phyloP scores from a whole-genome alignment of 495 filamentous ascomycete genomes.

The Hypoxylon lienhwacheense region DNA sequence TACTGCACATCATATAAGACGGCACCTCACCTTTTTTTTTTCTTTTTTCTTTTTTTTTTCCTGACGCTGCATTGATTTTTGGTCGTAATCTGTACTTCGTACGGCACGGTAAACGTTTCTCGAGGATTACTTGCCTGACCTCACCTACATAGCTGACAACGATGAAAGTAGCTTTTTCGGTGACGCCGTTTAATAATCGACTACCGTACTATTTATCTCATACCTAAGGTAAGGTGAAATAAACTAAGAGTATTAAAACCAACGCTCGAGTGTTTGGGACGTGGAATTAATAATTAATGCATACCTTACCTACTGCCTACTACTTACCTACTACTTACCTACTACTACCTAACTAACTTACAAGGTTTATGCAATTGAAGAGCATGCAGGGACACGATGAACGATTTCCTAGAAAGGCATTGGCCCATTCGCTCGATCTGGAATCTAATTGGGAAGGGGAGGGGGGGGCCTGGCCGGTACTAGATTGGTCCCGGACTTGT shows the following conservation, averaged over 20 bases:
- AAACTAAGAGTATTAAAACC: no score
- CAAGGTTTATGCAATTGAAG: conserved; percentile 17
- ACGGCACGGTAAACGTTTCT: no score
- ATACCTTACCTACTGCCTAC: background rate
- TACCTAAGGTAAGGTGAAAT: no score
- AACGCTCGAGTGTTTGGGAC: no score
- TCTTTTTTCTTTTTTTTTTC: background rate
- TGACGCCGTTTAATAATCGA: no score
- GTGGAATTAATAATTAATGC: no score
- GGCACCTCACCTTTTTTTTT: no score
- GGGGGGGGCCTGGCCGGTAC: conserved; percentile 11
- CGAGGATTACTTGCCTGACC: no score
- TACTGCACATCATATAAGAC: conserved; percentile 12
- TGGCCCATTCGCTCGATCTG: conserved; percentile 18
- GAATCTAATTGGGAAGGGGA: conserved; percentile 11
- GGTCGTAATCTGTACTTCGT: no score
- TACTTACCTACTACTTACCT: background rate
- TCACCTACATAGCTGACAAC: no score
- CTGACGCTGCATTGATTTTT: background rate
- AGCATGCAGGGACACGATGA: conserved; percentile 27
- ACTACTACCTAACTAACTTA: conserved; percentile 6
- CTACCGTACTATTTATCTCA: no score
- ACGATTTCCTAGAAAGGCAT: conserved; percentile 16
- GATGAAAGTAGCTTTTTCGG: no score
- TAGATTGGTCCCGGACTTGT: conserved; percentile 27